These are phyloP conservation scores for Dendrobium nobile DNA, from an alignment of 106 monocot species.

Conservation along the genomic window DNA sequence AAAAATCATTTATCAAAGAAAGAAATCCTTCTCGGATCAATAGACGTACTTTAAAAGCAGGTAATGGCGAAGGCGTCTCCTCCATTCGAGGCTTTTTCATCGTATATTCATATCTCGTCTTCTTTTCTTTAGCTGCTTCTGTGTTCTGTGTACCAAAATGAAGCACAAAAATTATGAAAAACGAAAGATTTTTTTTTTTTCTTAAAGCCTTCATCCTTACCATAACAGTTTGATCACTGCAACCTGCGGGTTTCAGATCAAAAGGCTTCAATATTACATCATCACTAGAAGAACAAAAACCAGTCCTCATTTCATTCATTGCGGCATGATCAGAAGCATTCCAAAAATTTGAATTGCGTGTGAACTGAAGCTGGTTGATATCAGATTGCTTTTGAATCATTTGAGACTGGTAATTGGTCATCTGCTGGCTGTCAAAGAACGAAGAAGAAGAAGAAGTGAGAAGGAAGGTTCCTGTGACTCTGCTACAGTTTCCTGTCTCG, in stretches of 20 bases:
- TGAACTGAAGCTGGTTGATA: neutral
- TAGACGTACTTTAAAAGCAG: slow-evolving; percentile 48
- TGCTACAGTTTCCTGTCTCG: neutral
- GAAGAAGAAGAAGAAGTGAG: neutral
- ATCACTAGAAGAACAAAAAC: neutral
- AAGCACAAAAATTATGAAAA: too few relatives aligned
- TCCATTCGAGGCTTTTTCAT: slow-evolving; percentile 51
- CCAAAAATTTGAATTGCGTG: neutral
- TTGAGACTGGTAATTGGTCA: neutral
- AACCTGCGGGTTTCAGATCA: neutral
- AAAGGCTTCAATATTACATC: neutral
- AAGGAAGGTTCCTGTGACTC: neutral
- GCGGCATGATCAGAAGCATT: neutral
- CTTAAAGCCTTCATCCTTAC: neutral
- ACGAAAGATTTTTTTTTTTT: too few relatives aligned
- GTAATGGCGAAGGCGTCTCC: slow-evolving; percentile 54
- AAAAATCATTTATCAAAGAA: neutral
- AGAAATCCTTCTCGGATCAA: neutral
- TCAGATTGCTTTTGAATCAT: neutral
- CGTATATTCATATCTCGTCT: neutral
- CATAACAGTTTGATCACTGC: neutral
- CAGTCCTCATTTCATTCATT: neutral
- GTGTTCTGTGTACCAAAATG: too few relatives aligned
- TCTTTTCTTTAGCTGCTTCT: neutral
- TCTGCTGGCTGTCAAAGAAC: neutral